These are phyloP conservation scores for Gillenia trifoliata DNA, from an alignment of 306 rosid species.

Conservation along the genomic window DNA sequence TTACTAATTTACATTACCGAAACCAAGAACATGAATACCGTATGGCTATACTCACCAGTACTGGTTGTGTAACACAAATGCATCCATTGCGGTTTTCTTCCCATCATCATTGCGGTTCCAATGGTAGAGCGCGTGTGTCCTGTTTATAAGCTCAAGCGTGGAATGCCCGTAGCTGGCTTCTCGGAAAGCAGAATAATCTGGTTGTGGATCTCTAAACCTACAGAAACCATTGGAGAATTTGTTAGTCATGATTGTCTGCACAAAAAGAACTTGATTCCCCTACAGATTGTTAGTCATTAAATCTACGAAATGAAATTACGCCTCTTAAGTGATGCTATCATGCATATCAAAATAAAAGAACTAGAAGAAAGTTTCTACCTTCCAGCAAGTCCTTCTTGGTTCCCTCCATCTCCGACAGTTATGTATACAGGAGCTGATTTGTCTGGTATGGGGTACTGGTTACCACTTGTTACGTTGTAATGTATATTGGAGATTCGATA, in stretches of 20 bases:
- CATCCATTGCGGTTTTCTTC: slow-evolving; percentile 62
- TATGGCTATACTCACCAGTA: slow-evolving; percentile 57
- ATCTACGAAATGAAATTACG: background rate
- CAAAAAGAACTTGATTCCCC: slow-evolving; percentile 1
- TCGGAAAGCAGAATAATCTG: slow-evolving; percentile 87
- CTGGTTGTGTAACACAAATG: slow-evolving; percentile 72
- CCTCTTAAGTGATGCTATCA: background rate
- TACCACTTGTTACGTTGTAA: slow-evolving; percentile 66
- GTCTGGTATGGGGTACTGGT: slow-evolving; percentile 56
- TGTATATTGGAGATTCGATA: slow-evolving; percentile 68
- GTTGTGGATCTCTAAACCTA: slow-evolving; percentile 88
- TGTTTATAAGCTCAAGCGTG: slow-evolving; percentile 70
- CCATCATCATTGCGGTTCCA: slow-evolving; percentile 99
- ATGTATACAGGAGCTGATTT: slow-evolving; percentile 89
- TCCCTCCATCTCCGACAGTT: slow-evolving; percentile 98
- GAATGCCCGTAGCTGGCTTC: slow-evolving; percentile 98
- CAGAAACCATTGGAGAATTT: slow-evolving; percentile 12
- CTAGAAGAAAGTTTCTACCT: slow-evolving; percentile 33
- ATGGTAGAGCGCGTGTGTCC: slow-evolving; percentile 89
- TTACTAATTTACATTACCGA: background rate
- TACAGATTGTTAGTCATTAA: background rate
- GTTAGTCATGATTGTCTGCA: background rate
- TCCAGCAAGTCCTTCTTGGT: slow-evolving; percentile 96
- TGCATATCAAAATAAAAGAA: no score
- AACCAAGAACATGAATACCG: background rate